Conservation (phyloP, 805 yeast species). For the Kazachstania taianensis region DNA sequence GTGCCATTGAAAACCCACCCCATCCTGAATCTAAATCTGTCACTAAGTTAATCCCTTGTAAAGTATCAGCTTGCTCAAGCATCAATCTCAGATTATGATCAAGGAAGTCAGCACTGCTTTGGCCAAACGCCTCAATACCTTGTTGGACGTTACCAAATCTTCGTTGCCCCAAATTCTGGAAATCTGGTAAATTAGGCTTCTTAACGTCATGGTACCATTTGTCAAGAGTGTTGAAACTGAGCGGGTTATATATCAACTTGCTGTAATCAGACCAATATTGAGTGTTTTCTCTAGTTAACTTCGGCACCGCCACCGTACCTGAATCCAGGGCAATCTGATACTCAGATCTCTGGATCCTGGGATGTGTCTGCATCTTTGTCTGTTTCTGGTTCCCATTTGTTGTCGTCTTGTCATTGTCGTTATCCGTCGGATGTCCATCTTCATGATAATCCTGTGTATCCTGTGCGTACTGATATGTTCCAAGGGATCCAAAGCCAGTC, state of each 20-base stretch:
- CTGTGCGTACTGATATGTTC: conserved; percentile 40
- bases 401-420: conserved; percentile 4
- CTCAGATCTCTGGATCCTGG: conserved; percentile 37
- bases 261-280: conserved; percentile 76
- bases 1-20: conserved; percentile 61
- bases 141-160: conserved; percentile 38
- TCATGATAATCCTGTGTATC: conserved; percentile 18
- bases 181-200: conserved; percentile 23
- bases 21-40: conserved; percentile 72
- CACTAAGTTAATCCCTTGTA: conserved; percentile 60
- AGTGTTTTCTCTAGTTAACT: conserved; percentile 35
- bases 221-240: conserved; percentile 40
- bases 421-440: too few species aligned
- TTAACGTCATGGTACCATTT: conserved; percentile 44
- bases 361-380: conserved; percentile 27
- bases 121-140: conserved; percentile 54
- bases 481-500: conserved; percentile 67
- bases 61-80: conserved; percentile 65
- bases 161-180: conserved; percentile 14
- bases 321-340: conserved; percentile 59
- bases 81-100: conserved; percentile 50
- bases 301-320: conserved; percentile 28
- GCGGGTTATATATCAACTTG: conserved; percentile 56
- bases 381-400: conserved; percentile 9
- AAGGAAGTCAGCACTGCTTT: conserved; percentile 37